Percentiles rank a stretch among this genome's conserved stretches.
Conservation (phyloP, 129 eudicot genomes). For the Flaveria robusta region DNA sequence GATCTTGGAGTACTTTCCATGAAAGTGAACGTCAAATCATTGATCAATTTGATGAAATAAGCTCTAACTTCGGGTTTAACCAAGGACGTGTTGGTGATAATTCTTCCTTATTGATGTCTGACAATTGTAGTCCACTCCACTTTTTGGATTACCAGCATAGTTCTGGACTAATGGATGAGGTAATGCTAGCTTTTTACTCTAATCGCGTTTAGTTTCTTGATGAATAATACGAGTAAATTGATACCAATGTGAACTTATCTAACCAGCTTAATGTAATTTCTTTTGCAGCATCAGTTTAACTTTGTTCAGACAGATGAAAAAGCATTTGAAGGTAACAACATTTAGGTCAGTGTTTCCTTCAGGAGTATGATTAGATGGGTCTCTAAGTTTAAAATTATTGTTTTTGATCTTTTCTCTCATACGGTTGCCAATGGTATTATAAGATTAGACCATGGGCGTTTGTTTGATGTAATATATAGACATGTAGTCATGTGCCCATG, state of each 20-base stretch:
- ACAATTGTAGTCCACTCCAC: constrained; percentile 20
- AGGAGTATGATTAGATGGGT: too few relatives aligned
- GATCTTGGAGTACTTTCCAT: constrained; percentile 37
- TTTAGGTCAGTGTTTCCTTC: constrained; percentile 13
- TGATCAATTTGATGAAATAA: constrained; percentile 15
- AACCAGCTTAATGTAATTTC: constrained; percentile 10
- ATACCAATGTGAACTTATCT: not conserved
- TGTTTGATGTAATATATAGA: constrained; percentile 1
- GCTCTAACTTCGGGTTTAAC: constrained; percentile 17
- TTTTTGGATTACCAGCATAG: constrained; percentile 19
- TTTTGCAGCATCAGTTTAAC: constrained; percentile 29
- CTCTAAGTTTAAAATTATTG: too few relatives aligned
- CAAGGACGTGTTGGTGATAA: constrained; percentile 35
- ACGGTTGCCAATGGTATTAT: too few relatives aligned
- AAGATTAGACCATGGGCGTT: too few relatives aligned
- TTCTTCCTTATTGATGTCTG: constrained; percentile 25
- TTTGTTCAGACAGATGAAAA: constrained; percentile 23
- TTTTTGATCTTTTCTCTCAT: too few relatives aligned
- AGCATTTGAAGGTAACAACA: constrained; percentile 30
- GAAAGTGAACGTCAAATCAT: constrained; percentile 6
- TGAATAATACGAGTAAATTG: not conserved
- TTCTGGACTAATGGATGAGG: constrained; percentile 29
- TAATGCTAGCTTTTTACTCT: not conserved
- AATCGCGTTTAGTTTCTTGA: not conserved
- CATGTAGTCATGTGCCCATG: not conserved